Evolutionary conservation across 2,329 filamentous ascomycete genomes (phyloP), one percentile per base, ranked within the genome.

Genomic region (Sporothrix mexicana): DNA sequence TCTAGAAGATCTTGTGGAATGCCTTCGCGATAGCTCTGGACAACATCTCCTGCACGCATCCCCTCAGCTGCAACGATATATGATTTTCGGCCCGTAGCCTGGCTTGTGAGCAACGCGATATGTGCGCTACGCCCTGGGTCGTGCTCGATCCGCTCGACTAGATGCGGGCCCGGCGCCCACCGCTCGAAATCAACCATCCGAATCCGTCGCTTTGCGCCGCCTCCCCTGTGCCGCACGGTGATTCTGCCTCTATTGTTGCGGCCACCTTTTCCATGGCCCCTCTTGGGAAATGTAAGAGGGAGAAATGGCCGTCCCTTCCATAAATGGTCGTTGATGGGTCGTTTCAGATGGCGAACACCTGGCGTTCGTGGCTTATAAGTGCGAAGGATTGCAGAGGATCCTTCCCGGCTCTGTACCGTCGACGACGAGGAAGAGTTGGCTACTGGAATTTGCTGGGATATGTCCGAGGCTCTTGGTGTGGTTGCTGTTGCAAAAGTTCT

Each of bases 21-120:
- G 76, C 96, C 97, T 8, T 91, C 85, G 76, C 94, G 90, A 83
- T 96, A 99, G 82, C 94, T 98, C 84, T 98, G 92, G 17, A 99
- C 91, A 30, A 93, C 87, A 80, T 99, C 96, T 53, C 97, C 97
- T 4, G 93, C 93, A 75, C 95, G 88, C 89, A 98, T 92, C 12
- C 96, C 96, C 77, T 99, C 96, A 0, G 96, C 90, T n/a, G 96
- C 96, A 73, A 99, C 86, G 76, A 99, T 97, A 82, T 99, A 99
- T 76, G 91, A 93, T 83, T 96, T 91, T 76, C 87, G 88, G 13
- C 90, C 88, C 0, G 92, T 95, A 66, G 89, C 87, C 76, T 94
- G 85, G 78, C 92, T 90, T 68, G 90, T 94, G 66, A 98, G 79
- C 72, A 99, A 87, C 6, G 96, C 96, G 81, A 99, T 95, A 80